These are phyloP conservation scores for Penicillium janthinellum DNA, from an alignment of 2,329 filamentous ascomycete genomes.

Conservation along the genomic window DNA sequence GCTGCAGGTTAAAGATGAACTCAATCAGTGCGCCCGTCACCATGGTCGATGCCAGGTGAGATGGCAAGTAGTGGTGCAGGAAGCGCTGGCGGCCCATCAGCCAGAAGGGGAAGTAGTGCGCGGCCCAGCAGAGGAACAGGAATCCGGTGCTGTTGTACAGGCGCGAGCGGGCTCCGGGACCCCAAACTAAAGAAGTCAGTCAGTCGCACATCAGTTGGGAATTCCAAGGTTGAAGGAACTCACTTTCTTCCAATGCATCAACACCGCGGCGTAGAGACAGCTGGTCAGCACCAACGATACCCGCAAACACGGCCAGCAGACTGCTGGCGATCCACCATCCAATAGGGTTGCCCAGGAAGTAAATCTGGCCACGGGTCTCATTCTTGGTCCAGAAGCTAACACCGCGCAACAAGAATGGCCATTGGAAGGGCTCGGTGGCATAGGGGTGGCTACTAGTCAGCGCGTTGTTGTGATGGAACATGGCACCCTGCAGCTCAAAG, in stretches of 20 bases:
- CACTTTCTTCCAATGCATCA: constrained; percentile 89
- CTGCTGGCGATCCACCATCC: constrained; percentile 97
- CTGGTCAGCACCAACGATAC: constrained; percentile 90
- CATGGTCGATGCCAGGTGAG: constrained; percentile 85
- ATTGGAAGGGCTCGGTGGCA: constrained; percentile 90
- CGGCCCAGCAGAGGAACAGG: constrained; percentile 97
- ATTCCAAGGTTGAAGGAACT: constrained; percentile 51
- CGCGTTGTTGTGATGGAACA: constrained; percentile 99
- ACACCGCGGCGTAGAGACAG: constrained; percentile 88
- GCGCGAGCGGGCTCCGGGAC: constrained; percentile 78
- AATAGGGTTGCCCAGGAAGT: constrained; percentile 94
- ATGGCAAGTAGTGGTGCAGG: constrained; percentile 94
- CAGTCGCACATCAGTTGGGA: background rate
- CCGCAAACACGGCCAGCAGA: constrained; percentile 87
- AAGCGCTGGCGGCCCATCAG: constrained; percentile 98
- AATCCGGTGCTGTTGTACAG: constrained; percentile 99
- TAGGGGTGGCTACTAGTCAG: constrained; percentile 97
- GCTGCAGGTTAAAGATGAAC: constrained; percentile 92
- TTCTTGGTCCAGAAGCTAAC: constrained; percentile 99
- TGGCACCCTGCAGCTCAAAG: constrained; percentile 92
- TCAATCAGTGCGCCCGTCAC: constrained; percentile 90
- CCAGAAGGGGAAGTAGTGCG: constrained; percentile 96
- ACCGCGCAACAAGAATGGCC: constrained; percentile 95
- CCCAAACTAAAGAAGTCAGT: constrained; percentile 42
- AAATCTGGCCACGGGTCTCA: constrained; percentile 93